phyloP scores from a whole-genome alignment of 2,329 filamentous ascomycete genomes.

The Beauveria medogensis region DNA sequence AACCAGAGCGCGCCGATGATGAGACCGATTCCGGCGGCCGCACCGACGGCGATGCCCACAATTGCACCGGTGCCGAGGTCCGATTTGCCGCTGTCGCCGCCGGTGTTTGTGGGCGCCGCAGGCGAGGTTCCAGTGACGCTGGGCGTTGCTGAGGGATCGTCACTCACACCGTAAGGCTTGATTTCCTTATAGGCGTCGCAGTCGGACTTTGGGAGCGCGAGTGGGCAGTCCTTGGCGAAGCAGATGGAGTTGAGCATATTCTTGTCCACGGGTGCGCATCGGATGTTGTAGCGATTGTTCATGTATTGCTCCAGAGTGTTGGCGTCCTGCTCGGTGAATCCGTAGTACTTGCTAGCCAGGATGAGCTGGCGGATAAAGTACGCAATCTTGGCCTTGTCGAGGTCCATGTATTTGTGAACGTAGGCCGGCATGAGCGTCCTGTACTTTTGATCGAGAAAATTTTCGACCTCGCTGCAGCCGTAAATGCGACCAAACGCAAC shows the following conservation, averaged over 20 bases:
- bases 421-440: slow-evolving; percentile 17
- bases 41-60: slow-evolving; percentile 3
- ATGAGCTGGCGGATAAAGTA: slow-evolving; percentile 25
- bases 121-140: background rate
- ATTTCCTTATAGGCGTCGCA: slow-evolving; percentile 21
- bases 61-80: slow-evolving; percentile 2
- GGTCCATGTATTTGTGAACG: slow-evolving; percentile 26
- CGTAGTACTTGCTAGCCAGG: slow-evolving; percentile 17
- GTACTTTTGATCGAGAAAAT: slow-evolving; percentile 9
- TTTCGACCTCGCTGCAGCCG: slow-evolving; percentile 17
- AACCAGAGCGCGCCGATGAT: background rate
- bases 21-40: background rate
- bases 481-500: slow-evolving; percentile 21
- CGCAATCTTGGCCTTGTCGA: slow-evolving; percentile 21
- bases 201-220: slow-evolving; percentile 19
- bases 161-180: slow-evolving; percentile 6
- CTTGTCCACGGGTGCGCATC: slow-evolving; percentile 18
- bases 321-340: slow-evolving; percentile 21
- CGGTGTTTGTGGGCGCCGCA: background rate
- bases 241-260: slow-evolving; percentile 22
- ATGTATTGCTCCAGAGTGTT: slow-evolving; percentile 16
- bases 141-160: background rate
- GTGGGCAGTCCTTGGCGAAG: slow-evolving; percentile 19
- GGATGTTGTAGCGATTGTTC: slow-evolving; percentile 22
- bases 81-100: background rate